Evolutionary conservation across 768 basidiomycete species (phyloP).

Genomic region (Russula earlei): DNA sequence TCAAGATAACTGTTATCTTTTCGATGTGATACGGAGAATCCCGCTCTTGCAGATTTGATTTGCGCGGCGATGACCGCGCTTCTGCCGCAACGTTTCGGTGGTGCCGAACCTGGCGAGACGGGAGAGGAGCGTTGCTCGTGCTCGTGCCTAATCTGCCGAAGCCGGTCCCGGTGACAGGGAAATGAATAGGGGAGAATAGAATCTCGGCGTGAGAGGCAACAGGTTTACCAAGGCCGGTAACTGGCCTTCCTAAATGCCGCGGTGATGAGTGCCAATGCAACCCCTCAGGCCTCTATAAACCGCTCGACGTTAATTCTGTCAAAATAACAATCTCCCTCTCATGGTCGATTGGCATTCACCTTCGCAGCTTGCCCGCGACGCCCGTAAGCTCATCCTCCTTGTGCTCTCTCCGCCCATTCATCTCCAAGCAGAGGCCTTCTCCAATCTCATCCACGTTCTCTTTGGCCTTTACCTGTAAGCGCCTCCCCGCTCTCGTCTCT

Average conservation of each 20-base stretch:
- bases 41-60: neutral
- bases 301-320: too few species aligned
- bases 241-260: slow-evolving; percentile 9
- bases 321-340: neutral
- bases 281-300: too few species aligned
- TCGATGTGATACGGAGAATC: neutral
- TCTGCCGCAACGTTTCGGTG: neutral
- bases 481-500: neutral
- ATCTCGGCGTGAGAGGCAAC: neutral
- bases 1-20: neutral
- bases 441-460: slow-evolving; percentile 34
- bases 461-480: slow-evolving; percentile 38
- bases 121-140: neutral
- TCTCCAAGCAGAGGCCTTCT: slow-evolving; percentile 28
- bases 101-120: neutral
- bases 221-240: neutral
- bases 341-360: slow-evolving; percentile 38
- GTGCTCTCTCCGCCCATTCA: neutral
- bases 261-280: neutral
- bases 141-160: slow-evolving; percentile 7
- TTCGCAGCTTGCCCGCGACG: slow-evolving; percentile 29
- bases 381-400: slow-evolving; percentile 24
- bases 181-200: slow-evolving; percentile 14
- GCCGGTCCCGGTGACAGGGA: slow-evolving; percentile 1
- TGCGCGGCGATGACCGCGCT: slow-evolving; percentile 1